Percentiles rank a stretch among this genome's conserved stretches.
These are phyloP conservation scores for Pestalotiopsis sp. DNA, from an alignment of 2,329 filamentous ascomycete species.

Conservation along the genomic window DNA sequence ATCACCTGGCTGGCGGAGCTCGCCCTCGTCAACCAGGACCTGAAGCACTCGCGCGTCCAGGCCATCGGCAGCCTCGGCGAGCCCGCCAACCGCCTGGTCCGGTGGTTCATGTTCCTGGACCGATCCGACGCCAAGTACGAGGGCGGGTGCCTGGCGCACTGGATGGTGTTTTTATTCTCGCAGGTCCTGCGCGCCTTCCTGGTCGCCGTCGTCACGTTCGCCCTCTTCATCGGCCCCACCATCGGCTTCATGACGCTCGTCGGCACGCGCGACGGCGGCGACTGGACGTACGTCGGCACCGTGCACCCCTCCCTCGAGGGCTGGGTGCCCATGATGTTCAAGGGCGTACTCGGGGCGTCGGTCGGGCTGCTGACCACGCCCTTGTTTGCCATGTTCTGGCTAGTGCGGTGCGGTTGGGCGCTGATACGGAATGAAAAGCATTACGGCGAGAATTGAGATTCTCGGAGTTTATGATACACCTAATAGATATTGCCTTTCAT, in stretches of 20 bases:
- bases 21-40: conserved; percentile 49
- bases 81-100: conserved; percentile 34
- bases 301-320: neutral
- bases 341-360: conserved; percentile 49
- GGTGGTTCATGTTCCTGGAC: conserved; percentile 50
- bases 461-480: no score
- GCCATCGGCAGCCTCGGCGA: conserved; percentile 48
- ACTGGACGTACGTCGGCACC: conserved; percentile 44
- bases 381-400: conserved; percentile 52
- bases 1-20: conserved; percentile 56
- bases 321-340: conserved; percentile 55
- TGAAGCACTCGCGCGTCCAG: conserved; percentile 46
- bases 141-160: conserved; percentile 30
- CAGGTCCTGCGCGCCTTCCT: conserved; percentile 40
- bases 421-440: conserved; percentile 27
- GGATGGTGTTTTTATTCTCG: conserved; percentile 36
- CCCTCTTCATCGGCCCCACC: conserved; percentile 45
- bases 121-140: conserved; percentile 27
- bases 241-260: conserved; percentile 46
- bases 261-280: conserved; percentile 39
- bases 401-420: conserved; percentile 52
- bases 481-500: no score
- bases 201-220: conserved; percentile 40
- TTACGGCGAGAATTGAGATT: conserved; percentile 23
- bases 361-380: conserved; percentile 51